Conservation (phyloP, 2,329 filamentous ascomycete genomes). For the Fusarium oxysporum region DNA sequence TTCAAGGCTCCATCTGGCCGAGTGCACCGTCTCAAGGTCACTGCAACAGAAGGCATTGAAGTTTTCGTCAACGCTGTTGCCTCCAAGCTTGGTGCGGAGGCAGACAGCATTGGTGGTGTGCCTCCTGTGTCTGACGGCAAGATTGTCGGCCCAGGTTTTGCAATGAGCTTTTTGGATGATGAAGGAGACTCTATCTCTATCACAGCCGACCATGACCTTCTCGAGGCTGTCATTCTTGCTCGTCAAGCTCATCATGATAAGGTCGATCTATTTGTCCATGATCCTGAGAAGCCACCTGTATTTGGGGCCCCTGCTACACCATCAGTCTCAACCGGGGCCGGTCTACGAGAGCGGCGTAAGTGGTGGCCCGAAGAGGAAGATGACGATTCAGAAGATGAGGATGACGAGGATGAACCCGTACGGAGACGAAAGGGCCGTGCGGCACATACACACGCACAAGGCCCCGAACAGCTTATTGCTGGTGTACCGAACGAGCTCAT, state of each 20-base stretch:
- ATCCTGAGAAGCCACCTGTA: slow-evolving; percentile 90
- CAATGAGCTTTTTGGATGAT: slow-evolving; percentile 94
- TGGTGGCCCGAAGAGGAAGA: slow-evolving; percentile 70
- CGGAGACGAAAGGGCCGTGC: slow-evolving; percentile 57
- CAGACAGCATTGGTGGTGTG: slow-evolving; percentile 84
- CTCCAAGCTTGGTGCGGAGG: slow-evolving; percentile 85
- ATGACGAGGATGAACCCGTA: slow-evolving; percentile 64
- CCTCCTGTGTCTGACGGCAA: slow-evolving; percentile 83
- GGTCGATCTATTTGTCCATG: slow-evolving; percentile 96
- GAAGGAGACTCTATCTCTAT: slow-evolving; percentile 97
- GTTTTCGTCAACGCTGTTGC: slow-evolving; percentile 82
- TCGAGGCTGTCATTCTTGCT: slow-evolving; percentile 89
- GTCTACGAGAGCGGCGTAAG: slow-evolving; percentile 64
- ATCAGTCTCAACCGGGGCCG: slow-evolving; percentile 59
- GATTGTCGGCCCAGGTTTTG: slow-evolving; percentile 82
- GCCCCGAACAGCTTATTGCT: slow-evolving; percentile 82
- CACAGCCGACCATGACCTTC: slow-evolving; percentile 91
- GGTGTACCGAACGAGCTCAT: slow-evolving; percentile 95
- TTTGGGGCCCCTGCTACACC: slow-evolving; percentile 62
- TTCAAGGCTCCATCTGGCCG: slow-evolving; percentile 97
- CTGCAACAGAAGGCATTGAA: slow-evolving; percentile 81
- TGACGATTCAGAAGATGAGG: slow-evolving; percentile 63
- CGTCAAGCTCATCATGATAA: slow-evolving; percentile 85
- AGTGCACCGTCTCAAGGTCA: slow-evolving; percentile 90
- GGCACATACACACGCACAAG: slow-evolving; percentile 60